phyloP scores from a whole-genome alignment of 2,329 filamentous ascomycete genomes.

The Diaporthe australafricana region DNA sequence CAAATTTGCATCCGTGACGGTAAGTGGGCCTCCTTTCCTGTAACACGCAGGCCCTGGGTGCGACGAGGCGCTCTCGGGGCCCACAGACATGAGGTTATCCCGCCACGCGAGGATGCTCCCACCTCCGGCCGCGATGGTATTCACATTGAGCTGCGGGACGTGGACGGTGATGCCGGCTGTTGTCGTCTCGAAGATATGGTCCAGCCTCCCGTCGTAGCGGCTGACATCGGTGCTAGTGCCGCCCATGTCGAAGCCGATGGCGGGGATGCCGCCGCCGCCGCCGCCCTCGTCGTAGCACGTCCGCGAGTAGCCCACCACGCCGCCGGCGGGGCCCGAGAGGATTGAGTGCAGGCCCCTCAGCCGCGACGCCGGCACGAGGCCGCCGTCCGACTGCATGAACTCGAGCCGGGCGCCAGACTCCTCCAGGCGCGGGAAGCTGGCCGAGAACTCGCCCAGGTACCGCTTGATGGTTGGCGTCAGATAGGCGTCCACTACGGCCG shows the following conservation, averaged over 20 bases:
- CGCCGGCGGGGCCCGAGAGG: constrained; percentile 31
- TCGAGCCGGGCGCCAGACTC: constrained; percentile 81
- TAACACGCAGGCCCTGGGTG: constrained; percentile 30
- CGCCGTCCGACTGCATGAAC: constrained; percentile 83
- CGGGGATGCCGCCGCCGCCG: constrained; percentile 13
- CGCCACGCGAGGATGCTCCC: constrained; percentile 30
- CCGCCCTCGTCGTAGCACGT: constrained; percentile 7
- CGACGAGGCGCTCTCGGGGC: constrained; percentile 20
- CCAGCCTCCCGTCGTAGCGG: constrained; percentile 29
- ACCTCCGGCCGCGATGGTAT: constrained; percentile 29
- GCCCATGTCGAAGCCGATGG: constrained; percentile 32
- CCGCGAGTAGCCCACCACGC: constrained; percentile 29
- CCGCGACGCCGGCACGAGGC: constrained; percentile 1
- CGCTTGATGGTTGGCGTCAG: constrained; percentile 79
- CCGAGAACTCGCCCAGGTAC: constrained; percentile 76
- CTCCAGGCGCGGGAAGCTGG: constrained; percentile 78
- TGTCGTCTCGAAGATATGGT: constrained; percentile 34
- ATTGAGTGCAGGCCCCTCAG: constrained; percentile 30
- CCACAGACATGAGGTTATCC: constrained; percentile 27
- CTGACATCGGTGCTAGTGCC: constrained; percentile 32
- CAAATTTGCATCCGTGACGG: constrained; percentile 30
- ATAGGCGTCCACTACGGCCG: constrained; percentile 79
- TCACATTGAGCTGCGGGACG: constrained; percentile 30
- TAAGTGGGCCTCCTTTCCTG: constrained; percentile 30
- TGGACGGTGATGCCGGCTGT: constrained; percentile 32